Evolutionary conservation across 73 alveolate genomes (phyloP).

Genomic region (Paramecium sexaurelia): DNA sequence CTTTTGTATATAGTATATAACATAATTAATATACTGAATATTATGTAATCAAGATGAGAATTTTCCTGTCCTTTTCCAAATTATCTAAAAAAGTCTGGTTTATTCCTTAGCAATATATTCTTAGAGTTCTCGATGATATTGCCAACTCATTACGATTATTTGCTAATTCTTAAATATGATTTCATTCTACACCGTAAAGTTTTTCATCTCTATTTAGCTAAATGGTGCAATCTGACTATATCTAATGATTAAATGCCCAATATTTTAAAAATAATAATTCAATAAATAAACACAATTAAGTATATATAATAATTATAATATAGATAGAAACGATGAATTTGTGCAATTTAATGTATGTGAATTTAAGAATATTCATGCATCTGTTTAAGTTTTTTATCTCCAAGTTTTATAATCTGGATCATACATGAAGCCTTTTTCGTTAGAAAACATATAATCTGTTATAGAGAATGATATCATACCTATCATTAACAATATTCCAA

Average conservation of each 20-base stretch:
- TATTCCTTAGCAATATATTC: background rate
- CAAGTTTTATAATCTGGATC: constrained; percentile 58
- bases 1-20: background rate
- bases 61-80: constrained; percentile 50
- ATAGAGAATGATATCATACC: background rate
- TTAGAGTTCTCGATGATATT: constrained; percentile 24
- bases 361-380: background rate
- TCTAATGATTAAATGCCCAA: background rate
- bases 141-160: background rate
- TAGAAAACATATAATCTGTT: constrained; percentile 26
- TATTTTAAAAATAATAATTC: background rate
- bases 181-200: constrained; percentile 43
- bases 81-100: background rate
- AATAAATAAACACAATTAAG: background rate
- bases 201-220: constrained; percentile 50
- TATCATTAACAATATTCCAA: constrained; percentile 18
- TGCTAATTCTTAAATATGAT: constrained; percentile 27
- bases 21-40: background rate
- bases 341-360: background rate
- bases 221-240: constrained; percentile 10
- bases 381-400: constrained; percentile 43
- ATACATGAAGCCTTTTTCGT: constrained; percentile 40
- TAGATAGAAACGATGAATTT: background rate
- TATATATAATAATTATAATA: background rate
- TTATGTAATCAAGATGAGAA: background rate